phyloP scores from a whole-genome alignment of 2,329 filamentous ascomycete species.

The Pseudogymnoascus sp. region DNA sequence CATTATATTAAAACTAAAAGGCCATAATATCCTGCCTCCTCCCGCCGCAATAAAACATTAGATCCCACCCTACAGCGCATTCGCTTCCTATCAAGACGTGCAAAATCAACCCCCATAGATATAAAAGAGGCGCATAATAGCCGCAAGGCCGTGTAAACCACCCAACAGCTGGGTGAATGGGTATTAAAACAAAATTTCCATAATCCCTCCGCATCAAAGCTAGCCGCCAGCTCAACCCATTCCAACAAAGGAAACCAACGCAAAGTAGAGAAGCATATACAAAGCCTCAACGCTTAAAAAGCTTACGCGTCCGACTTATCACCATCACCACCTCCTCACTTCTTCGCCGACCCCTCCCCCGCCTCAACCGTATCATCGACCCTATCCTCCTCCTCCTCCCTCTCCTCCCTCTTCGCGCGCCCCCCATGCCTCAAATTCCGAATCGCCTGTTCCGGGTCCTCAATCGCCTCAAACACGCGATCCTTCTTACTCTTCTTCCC shows the following conservation, averaged over 20 bases:
- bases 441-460: slow-evolving; percentile 34
- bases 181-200: slow-evolving; percentile 2
- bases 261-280: neutral
- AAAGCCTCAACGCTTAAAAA: neutral
- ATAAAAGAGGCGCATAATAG: neutral
- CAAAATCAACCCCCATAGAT: neutral
- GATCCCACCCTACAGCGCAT: neutral
- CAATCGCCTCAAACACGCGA: slow-evolving; percentile 41
- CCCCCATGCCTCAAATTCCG: slow-evolving; percentile 2
- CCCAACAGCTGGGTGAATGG: neutral
- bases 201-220: neutral
- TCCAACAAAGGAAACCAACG: neutral
- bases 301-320: neutral
- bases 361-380: neutral
- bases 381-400: slow-evolving; percentile 1
- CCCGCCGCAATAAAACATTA: neutral
- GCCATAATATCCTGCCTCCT: neutral
- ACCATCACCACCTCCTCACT: neutral
- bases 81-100: neutral
- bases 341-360: neutral
- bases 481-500: slow-evolving; percentile 43
- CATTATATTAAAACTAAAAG: neutral
- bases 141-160: neutral
- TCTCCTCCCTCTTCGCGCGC: neutral
- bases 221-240: neutral